Percentiles rank a stretch among this genome's conserved stretches.
Conservation (phyloP, 257 asterid genomes). For the Nicotiana tomentosiformis region DNA sequence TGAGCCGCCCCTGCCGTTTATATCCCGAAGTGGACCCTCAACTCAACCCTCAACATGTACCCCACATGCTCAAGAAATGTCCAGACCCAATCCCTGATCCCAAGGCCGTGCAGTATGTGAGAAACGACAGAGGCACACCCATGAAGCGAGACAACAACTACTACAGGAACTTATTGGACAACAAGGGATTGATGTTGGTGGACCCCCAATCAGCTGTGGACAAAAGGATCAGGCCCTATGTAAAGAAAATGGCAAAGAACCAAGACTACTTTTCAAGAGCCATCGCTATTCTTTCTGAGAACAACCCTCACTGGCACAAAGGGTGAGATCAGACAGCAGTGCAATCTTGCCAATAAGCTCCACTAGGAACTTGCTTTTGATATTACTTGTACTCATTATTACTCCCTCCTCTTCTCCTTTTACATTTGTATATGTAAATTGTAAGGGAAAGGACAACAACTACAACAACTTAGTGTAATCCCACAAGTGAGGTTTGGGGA, state of each 20-base stretch:
- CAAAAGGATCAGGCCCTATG: constrained; percentile 55
- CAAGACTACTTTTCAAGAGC: constrained; percentile 68
- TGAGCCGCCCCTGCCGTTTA: constrained; percentile 19
- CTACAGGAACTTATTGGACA: constrained; percentile 68
- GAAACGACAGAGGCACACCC: constrained; percentile 88
- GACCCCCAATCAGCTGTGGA: constrained; percentile 77
- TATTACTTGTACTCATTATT: not conserved
- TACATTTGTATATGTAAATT: not conserved
- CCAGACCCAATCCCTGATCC: constrained; percentile 80
- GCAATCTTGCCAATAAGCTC: constrained; percentile 71
- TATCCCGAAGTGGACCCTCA: constrained; percentile 84
- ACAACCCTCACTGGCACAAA: constrained; percentile 80
- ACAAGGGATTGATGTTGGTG: constrained; percentile 71
- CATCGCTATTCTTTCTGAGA: constrained; percentile 68
- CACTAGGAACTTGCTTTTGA: constrained; percentile 14
- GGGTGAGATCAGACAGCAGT: constrained; percentile 77
- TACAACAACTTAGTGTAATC: no score
- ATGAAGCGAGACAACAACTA: constrained; percentile 83
- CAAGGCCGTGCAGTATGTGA: constrained; percentile 85
- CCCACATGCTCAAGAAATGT: constrained; percentile 89
- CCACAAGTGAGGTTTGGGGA: no score
- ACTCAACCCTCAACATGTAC: constrained; percentile 63
- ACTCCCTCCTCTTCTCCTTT: not conserved
- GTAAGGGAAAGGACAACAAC: not conserved
- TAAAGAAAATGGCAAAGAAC: constrained; percentile 80